Conservation (phyloP, 148 eudicot genomes). For the Vaccinium corymbosum region DNA sequence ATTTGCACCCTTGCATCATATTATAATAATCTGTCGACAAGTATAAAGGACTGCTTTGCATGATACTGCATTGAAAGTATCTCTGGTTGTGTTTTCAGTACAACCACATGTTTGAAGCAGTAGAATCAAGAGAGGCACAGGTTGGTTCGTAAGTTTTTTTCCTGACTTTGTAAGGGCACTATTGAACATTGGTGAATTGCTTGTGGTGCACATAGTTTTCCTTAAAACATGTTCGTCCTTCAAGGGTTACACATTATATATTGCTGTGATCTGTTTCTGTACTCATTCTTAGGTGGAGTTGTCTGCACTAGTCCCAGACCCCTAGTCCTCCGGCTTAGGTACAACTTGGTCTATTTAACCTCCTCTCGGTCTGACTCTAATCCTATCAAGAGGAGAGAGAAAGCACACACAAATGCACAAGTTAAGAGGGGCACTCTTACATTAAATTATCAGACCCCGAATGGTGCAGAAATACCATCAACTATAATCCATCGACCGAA, state of each 20-base stretch:
- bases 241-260: background rate
- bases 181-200: background rate
- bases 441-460: background rate
- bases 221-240: background rate
- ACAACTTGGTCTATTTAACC: background rate
- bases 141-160: no score
- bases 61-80: no score
- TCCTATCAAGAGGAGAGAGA: background rate
- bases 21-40: no score
- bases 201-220: background rate
- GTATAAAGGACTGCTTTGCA: no score
- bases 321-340: background rate
- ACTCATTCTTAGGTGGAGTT: background rate
- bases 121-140: no score
- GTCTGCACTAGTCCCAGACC: background rate
- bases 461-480: background rate
- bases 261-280: background rate
- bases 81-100: no score
- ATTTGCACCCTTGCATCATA: no score
- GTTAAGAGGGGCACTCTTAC: background rate
- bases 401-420: background rate
- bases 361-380: background rate
- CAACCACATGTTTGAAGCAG: no score
- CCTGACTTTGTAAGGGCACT: no score
- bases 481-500: background rate